Conservation (phyloP, 108 stramenopile species). For the Asterionellopsis glacialis region DNA sequence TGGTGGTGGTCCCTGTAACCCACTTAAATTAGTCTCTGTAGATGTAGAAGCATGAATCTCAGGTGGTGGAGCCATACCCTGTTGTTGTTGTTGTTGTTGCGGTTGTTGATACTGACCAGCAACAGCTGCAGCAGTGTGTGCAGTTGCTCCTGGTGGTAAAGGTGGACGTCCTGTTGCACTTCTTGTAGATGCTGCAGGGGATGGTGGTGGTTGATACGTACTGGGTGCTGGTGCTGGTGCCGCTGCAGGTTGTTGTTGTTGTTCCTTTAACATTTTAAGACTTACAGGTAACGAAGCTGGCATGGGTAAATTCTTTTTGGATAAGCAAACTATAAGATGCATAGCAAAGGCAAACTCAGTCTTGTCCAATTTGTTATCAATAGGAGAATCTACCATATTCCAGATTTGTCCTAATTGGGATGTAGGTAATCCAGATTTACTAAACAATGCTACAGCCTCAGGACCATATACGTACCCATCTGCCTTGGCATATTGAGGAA, state of each 20-base stretch:
- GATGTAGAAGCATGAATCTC: background rate
- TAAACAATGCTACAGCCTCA: slow-evolving; percentile 88
- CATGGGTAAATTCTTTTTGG: slow-evolving; percentile 71
- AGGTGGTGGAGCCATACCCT: slow-evolving; percentile 6
- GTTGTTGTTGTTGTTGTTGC: slow-evolving; percentile 10
- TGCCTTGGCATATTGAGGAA: slow-evolving; percentile 66
- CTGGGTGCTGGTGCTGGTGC: background rate
- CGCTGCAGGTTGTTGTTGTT: slow-evolving; percentile 11
- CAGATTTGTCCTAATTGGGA: slow-evolving; percentile 59
- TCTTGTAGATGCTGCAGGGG: background rate
- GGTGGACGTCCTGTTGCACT: background rate
- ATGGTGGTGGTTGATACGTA: background rate
- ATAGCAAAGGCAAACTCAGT: slow-evolving; percentile 92
- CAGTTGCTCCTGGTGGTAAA: background rate
- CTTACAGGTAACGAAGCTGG: slow-evolving; percentile 61
- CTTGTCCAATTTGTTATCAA: slow-evolving; percentile 83
- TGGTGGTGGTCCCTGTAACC: slow-evolving; percentile 15
- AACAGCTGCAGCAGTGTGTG: slow-evolving; percentile 3
- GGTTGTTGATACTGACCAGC: too few species aligned
- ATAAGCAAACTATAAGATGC: slow-evolving; percentile 95
- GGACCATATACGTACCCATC: slow-evolving; percentile 87
- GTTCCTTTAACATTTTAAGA: slow-evolving; percentile 47
- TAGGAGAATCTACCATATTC: slow-evolving; percentile 86
- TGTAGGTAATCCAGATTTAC: slow-evolving; percentile 64
- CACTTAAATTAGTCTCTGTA: background rate